A percentile compares a stretch with the other conserved stretches of the same genome.
These are phyloP conservation scores for Tympanopsis confertula DNA, from an alignment of 2,329 filamentous ascomycete species.

Conservation along the genomic window DNA sequence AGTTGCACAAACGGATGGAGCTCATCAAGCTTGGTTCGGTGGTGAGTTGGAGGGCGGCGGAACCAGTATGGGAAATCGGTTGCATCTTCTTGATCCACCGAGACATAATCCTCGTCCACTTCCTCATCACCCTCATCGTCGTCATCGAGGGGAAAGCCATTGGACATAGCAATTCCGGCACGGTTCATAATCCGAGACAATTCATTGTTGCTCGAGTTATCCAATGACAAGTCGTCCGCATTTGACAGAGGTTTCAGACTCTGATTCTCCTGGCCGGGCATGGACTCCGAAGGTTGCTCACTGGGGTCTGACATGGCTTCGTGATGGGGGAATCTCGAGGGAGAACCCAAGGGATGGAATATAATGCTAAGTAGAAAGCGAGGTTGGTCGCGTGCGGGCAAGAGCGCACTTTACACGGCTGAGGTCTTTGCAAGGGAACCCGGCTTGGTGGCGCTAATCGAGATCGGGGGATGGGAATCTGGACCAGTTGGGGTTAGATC, in stretches of 20 bases:
- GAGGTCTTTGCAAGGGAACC: too few species aligned
- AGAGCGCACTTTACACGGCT: too few species aligned
- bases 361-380: too few species aligned
- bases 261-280: background rate
- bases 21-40: slow-evolving; percentile 6
- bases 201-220: background rate
- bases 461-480: too few species aligned
- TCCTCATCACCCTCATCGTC: slow-evolving; percentile 18
- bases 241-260: background rate
- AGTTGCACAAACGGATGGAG: background rate
- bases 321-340: too few species aligned
- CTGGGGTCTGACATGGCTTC: background rate
- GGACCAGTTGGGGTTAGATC: too few species aligned
- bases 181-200: slow-evolving; percentile 4
- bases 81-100: slow-evolving; percentile 24
- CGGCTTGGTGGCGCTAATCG: too few species aligned
- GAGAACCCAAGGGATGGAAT: too few species aligned
- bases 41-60: slow-evolving; percentile 20
- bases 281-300: background rate
- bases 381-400: too few species aligned
- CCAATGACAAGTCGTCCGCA: background rate
- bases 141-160: slow-evolving; percentile 14
- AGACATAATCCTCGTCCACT: slow-evolving; percentile 24
- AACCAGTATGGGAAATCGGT: slow-evolving; percentile 26
- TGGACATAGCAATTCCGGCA: slow-evolving; percentile 12